Conservation (phyloP, 257 asterid genomes). For the Asclepias syriaca region DNA sequence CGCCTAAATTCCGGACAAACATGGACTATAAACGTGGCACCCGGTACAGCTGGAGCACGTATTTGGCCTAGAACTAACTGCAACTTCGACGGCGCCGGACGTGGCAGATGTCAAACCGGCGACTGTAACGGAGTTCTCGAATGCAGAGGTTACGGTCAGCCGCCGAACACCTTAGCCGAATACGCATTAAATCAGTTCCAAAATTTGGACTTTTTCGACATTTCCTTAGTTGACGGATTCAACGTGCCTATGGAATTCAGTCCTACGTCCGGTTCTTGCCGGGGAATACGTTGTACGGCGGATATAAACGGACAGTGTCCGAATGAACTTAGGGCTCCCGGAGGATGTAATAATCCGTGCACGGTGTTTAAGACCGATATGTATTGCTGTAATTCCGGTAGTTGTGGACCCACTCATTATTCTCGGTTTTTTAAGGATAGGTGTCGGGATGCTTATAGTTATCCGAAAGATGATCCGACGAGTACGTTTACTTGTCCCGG, state of each 20-base stretch:
- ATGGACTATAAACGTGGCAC: constrained; percentile 15
- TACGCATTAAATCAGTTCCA: constrained; percentile 35
- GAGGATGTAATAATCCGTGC: constrained; percentile 81
- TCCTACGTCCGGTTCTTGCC: constrained; percentile 9
- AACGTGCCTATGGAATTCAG: constrained; percentile 41
- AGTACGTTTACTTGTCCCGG: constrained; percentile 24
- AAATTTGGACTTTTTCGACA: constrained; percentile 49
- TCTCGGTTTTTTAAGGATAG: constrained; percentile 59
- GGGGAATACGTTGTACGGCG: constrained; percentile 43
- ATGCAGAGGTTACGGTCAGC: constrained; percentile 41
- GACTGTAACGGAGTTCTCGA: constrained; percentile 32
- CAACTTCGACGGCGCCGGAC: constrained; percentile 22
- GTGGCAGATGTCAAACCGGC: constrained; percentile 30
- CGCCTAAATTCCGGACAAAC: constrained; percentile 22
- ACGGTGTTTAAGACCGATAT: constrained; percentile 51
- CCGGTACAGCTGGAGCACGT: constrained; percentile 23
- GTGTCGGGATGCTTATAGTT: constrained; percentile 50
- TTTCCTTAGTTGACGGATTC: constrained; percentile 61
- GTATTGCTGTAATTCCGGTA: constrained; percentile 63
- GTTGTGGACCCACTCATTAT: constrained; percentile 48
- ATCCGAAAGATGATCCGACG: constrained; percentile 31
- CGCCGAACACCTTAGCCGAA: constrained; percentile 61
- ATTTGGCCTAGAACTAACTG: constrained; percentile 39
- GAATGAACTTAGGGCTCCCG: constrained; percentile 33
- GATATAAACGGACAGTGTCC: constrained; percentile 62